Conservation (phyloP, 208 protist genomes). For the Trypanosoma melophagium region DNA sequence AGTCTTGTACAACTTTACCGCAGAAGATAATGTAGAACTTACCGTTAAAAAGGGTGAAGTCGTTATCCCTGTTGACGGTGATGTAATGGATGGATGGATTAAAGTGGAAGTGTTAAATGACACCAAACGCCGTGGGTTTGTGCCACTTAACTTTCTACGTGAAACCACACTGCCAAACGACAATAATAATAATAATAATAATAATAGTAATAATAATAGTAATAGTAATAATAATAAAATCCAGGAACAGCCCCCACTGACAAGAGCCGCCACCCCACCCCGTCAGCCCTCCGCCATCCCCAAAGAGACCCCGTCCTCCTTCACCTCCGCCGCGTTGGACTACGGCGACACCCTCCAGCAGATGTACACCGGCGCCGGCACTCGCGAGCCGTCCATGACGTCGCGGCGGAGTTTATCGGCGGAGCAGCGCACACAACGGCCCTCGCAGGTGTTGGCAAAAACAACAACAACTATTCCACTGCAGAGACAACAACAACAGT, state of each 20-base stretch:
- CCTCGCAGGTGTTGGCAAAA: background rate
- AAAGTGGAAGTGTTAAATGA: constrained; percentile 52
- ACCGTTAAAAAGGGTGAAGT: constrained; percentile 68
- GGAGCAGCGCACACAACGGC: background rate
- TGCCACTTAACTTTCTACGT: constrained; percentile 72
- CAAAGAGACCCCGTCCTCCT: background rate
- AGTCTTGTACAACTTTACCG: constrained; percentile 70
- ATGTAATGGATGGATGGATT: constrained; percentile 78
- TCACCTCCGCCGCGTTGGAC: constrained; percentile 21
- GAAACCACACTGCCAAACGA: constrained; percentile 7
- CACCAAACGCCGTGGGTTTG: constrained; percentile 58
- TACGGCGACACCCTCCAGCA: constrained; percentile 23
- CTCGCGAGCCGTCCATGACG: background rate
- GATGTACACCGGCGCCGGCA: constrained; percentile 4
- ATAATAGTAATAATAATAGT: background rate
- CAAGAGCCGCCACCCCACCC: background rate
- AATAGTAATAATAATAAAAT: too few relatives aligned
- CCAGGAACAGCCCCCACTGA: too few relatives aligned
- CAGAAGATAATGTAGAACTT: constrained; percentile 76
- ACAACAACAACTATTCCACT: background rate
- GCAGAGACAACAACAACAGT: background rate
- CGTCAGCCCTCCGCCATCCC: constrained; percentile 8
- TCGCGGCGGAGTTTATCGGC: constrained; percentile 2
- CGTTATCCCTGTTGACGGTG: constrained; percentile 42
- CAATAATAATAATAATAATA: background rate